Conservation (phyloP, 148 eudicot genomes). For the Rhododendron kiyosumense region DNA sequence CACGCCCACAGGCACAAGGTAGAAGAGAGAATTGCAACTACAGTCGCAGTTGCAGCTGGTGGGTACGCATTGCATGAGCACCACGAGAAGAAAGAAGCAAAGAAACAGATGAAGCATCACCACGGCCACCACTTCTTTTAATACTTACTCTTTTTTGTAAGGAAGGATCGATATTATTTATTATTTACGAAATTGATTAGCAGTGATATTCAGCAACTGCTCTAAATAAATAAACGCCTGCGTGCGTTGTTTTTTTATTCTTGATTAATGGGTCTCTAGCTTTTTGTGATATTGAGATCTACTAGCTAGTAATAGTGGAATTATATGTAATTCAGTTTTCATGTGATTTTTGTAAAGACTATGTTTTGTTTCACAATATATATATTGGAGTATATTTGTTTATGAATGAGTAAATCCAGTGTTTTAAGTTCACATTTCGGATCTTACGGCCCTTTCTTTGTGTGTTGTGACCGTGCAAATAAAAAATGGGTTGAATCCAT, state of each 20-base stretch:
- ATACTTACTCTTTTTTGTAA: no score
- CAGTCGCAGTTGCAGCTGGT: conserved; percentile 43
- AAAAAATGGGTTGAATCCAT: neutral
- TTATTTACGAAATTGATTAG: neutral
- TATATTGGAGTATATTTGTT: neutral
- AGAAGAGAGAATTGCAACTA: conserved; percentile 42
- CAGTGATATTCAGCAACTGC: neutral
- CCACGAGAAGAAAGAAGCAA: conserved; percentile 56
- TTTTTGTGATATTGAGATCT: neutral
- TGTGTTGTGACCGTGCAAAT: neutral
- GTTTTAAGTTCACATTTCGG: neutral
- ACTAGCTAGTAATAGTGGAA: neutral
- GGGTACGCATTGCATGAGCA: conserved; percentile 55
- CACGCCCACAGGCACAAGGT: conserved; percentile 51
- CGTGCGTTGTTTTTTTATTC: neutral
- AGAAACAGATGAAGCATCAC: conserved; percentile 39
- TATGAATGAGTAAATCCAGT: neutral
- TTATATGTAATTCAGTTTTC: neutral
- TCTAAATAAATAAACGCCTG: neutral
- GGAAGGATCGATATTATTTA: no score
- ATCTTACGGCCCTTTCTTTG: neutral
- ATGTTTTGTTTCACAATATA: neutral
- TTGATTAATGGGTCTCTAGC: neutral
- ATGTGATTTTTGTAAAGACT: neutral
- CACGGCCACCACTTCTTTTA: conserved; percentile 17